These are phyloP conservation scores for Ceratocystis eucalypticola DNA, from an alignment of 2,329 filamentous ascomycete species.

Conservation along the genomic window DNA sequence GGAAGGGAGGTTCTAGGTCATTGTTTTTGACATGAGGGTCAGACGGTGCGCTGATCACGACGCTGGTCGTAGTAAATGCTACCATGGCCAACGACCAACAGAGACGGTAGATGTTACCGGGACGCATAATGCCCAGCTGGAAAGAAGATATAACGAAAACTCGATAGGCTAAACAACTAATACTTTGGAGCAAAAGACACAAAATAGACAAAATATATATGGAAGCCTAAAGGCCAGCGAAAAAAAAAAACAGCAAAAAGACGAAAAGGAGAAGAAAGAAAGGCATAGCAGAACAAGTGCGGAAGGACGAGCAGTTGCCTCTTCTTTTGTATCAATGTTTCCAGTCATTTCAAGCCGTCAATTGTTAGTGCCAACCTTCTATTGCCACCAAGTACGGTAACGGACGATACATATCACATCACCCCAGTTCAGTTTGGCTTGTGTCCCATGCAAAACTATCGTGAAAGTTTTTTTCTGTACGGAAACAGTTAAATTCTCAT, in stretches of 20 bases:
- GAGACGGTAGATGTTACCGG: background rate
- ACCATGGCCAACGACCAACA: background rate
- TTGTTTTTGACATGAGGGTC: background rate
- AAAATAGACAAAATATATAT: too few relatives aligned
- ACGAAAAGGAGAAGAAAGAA: background rate
- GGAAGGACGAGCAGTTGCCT: background rate
- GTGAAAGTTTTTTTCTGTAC: background rate
- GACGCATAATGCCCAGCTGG: background rate
- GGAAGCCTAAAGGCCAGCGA: background rate
- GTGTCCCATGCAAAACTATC: background rate
- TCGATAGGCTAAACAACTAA: background rate
- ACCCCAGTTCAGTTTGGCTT: too few relatives aligned
- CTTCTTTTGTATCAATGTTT: background rate
- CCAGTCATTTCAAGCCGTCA: too few relatives aligned
- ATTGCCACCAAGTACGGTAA: too few relatives aligned
- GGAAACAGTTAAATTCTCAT: background rate
- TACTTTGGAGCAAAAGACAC: background rate
- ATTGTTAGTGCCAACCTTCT: too few relatives aligned
- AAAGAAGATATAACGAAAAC: background rate
- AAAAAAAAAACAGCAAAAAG: background rate
- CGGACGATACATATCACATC: too few relatives aligned
- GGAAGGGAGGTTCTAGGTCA: too few relatives aligned
- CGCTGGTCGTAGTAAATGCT: background rate
- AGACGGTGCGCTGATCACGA: background rate
- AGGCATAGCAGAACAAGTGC: background rate